Evolutionary conservation across 2,329 filamentous ascomycete genomes (phyloP).

Genomic region (Leptodontidium sp.): DNA sequence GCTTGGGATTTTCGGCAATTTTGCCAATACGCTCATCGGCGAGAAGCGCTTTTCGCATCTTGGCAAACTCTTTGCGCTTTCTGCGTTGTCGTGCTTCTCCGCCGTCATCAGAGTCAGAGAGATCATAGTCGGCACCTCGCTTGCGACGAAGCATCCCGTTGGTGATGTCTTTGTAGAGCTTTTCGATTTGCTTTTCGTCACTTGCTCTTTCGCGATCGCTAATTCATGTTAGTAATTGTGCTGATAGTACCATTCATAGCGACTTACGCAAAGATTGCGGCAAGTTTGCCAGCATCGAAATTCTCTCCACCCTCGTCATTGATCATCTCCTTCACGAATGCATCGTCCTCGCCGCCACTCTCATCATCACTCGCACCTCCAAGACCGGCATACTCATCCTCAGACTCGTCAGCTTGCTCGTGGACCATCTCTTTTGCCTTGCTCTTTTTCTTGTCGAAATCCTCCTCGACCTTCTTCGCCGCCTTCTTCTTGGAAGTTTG

Average conservation of each 20-base stretch:
- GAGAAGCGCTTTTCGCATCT: constrained; percentile 89
- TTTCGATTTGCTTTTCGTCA: constrained; percentile 88
- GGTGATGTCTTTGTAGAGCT: constrained; percentile 91
- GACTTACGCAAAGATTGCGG: constrained; percentile 88
- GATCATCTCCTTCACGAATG: constrained; percentile 85
- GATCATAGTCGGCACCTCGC: constrained; percentile 79
- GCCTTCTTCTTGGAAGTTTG: constrained; percentile 67
- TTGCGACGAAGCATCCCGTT: constrained; percentile 88
- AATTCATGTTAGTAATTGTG: constrained; percentile 26
- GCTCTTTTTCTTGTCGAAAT: constrained; percentile 86
- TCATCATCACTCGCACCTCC: constrained; percentile 92
- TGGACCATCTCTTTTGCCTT: constrained; percentile 87
- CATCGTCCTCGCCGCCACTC: constrained; percentile 76
- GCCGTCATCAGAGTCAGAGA: constrained; percentile 91
- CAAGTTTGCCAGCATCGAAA: constrained; percentile 82
- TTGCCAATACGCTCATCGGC: constrained; percentile 90
- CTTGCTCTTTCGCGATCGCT: constrained; percentile 81
- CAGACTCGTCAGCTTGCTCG: constrained; percentile 95
- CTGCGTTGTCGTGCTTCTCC: constrained; percentile 78
- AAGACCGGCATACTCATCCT: constrained; percentile 96
- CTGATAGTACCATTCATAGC: constrained; percentile 17
- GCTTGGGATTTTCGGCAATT: constrained; percentile 88
- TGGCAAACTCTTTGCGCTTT: constrained; percentile 88
- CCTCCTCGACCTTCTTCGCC: constrained; percentile 55
- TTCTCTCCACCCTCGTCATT: constrained; percentile 81